Percentiles rank a stretch among this genome's conserved stretches.
Conservation (phyloP, 441 rosid genomes). For the Codiaeum variegatum region DNA sequence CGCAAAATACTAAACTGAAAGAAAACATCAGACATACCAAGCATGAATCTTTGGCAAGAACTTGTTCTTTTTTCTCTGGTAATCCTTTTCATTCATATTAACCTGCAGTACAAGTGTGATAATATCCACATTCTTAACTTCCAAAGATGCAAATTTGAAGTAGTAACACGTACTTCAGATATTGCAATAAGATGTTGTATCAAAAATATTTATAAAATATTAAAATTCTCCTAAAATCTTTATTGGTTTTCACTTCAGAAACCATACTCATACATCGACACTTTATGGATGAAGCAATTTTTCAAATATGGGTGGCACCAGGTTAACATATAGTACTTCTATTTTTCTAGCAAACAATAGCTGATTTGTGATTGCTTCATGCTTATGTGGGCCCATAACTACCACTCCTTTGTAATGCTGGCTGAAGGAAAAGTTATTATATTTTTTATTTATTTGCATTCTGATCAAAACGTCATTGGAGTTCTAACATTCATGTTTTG, state of each 20-base stretch:
- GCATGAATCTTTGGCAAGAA: conserved; percentile 98
- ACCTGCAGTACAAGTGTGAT: conserved; percentile 42
- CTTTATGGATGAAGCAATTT: background rate
- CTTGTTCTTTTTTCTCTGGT: conserved; percentile 96
- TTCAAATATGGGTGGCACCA: background rate
- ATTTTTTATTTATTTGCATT: background rate
- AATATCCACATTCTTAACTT: background rate
- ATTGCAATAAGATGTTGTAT: background rate
- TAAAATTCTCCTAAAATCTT: background rate
- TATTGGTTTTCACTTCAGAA: background rate
- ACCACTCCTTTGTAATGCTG: background rate
- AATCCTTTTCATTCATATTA: conserved; percentile 93
- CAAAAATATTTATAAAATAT: background rate
- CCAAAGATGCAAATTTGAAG: background rate
- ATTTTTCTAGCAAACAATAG: background rate
- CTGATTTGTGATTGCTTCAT: background rate
- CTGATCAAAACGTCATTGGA: background rate
- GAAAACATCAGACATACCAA: conserved; percentile 45
- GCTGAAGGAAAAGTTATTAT: background rate
- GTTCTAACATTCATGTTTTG: background rate
- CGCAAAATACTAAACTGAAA: background rate
- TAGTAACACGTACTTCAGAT: background rate
- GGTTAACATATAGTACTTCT: background rate
- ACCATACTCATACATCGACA: background rate
- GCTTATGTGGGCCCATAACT: background rate